A percentile compares a stretch with the other conserved stretches of the same genome.
phyloP scores from a whole-genome alignment of 306 rosid genomes.

The Carpinus fangiana region DNA sequence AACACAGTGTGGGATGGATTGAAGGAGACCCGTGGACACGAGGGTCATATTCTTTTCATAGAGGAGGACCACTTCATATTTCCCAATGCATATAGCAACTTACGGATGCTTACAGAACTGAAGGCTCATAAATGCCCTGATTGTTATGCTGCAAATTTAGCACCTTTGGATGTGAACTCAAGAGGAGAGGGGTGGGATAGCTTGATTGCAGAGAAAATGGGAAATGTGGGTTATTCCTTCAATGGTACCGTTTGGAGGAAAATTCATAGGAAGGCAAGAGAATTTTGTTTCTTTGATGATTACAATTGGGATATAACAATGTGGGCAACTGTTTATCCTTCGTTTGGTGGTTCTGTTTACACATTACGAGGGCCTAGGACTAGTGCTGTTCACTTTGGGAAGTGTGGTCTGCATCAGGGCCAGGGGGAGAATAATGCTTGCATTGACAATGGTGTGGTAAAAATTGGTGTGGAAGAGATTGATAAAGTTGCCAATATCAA shows the following conservation, averaged over 20 bases:
- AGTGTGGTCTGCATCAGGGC: slow-evolving; percentile 97
- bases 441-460: slow-evolving; percentile 67
- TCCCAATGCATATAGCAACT: slow-evolving; percentile 88
- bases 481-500: slow-evolving; percentile 73
- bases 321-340: slow-evolving; percentile 99
- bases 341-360: slow-evolving; percentile 86
- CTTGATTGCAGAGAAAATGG: slow-evolving; percentile 94
- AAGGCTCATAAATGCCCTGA: slow-evolving; percentile 77
- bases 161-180: slow-evolving; percentile 93
- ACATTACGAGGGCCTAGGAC: slow-evolving; percentile 80
- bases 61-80: slow-evolving; percentile 91
- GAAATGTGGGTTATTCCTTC: slow-evolving; percentile 85
- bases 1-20: slow-evolving; percentile 92
- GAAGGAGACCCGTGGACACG: slow-evolving; percentile 59
- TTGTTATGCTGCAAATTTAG: slow-evolving; percentile 90
- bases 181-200: slow-evolving; percentile 73
- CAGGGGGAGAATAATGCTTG: slow-evolving; percentile 70
- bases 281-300: slow-evolving; percentile 87
- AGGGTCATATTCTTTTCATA: slow-evolving; percentile 80
- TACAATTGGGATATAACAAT: slow-evolving; percentile 98
- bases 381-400: slow-evolving; percentile 93
- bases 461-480: slow-evolving; percentile 45
- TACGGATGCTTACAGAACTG: slow-evolving; percentile 60
- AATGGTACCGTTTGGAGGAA: slow-evolving; percentile 86
- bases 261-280: slow-evolving; percentile 70